phyloP scores from a whole-genome alignment of 495 filamentous ascomycete genomes.

The Emericellopsis terricola region DNA sequence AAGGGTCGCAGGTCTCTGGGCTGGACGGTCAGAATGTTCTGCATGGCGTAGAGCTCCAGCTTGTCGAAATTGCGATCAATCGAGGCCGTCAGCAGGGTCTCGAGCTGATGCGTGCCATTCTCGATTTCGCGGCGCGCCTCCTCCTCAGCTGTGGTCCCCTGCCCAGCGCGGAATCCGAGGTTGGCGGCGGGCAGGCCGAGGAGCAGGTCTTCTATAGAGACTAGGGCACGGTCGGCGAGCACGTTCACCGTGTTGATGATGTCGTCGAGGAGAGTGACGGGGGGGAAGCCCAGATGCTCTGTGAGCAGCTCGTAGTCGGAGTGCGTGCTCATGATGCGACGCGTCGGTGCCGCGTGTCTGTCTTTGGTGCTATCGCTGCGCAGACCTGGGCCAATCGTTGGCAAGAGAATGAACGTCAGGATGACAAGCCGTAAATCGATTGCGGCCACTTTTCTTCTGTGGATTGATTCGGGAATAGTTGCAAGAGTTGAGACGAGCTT shows the following conservation, averaged over 20 bases:
- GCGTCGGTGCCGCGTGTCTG: constrained; percentile 4
- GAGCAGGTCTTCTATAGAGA: constrained; percentile 65
- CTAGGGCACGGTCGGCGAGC: constrained; percentile 68
- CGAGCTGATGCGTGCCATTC: constrained; percentile 77
- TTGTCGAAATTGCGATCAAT: constrained; percentile 97
- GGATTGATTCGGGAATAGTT: too few relatives aligned
- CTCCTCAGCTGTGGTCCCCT: constrained; percentile 23
- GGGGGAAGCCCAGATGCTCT: constrained; percentile 90
- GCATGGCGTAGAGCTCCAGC: constrained; percentile 80
- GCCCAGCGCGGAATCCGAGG: constrained; percentile 49
- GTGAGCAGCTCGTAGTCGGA: constrained; percentile 64
- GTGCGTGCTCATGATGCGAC: constrained; percentile 24
- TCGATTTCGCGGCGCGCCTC: constrained; percentile 62
- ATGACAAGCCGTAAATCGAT: too few relatives aligned
- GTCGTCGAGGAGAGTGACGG: constrained; percentile 83
- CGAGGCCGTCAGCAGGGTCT: constrained; percentile 79
- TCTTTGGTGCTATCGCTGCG: too few relatives aligned
- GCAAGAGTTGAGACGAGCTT: too few relatives aligned
- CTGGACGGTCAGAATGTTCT: constrained; percentile 66
- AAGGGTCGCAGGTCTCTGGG: constrained; percentile 48
- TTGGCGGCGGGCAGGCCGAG: constrained; percentile 47
- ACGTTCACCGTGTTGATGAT: constrained; percentile 93
- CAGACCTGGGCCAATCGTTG: neutral
- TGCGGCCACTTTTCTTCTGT: too few relatives aligned
- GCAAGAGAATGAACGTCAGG: too few relatives aligned